Evolutionary conservation across 2,329 filamentous ascomycete genomes (phyloP), one percentile per base, ranked within the genome.

Genomic region (Decorospora gaudefroyi): DNA sequence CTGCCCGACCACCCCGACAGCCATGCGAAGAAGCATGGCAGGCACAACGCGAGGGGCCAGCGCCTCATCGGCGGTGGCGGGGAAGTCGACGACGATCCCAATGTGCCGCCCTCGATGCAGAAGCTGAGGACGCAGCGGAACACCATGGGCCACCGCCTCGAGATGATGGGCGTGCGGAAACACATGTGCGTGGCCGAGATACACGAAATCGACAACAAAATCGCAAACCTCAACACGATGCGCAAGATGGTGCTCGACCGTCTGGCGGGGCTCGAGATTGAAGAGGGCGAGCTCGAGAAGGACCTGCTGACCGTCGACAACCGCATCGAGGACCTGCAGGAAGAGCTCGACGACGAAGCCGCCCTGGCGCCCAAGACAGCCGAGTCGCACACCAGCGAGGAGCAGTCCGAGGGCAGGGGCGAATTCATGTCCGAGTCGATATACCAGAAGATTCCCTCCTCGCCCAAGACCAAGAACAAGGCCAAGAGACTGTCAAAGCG

Each of bases 161-260:
- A 97, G 65, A 88, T 96, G 82, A 84, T 97, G 74, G 82, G 86
- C 3, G 84, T 97, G 51, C 83, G 93, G 47, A 99, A 99, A 72
- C 96, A 93, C 65, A 96, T 99, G 92, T 92, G 91, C 58, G 93
- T 90, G 62, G 88, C 89, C 52, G 93, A 99, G 71, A 97, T 99
- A 47, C 84, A 85, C 48, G 93, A 99, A 65, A 96, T 99, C 49
- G 93, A 99, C 73, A 91, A 87, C 73, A 99, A 97, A 72, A 92
- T 99, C 53, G 83, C 89, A 49, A 97, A 97, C 69, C 76, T 99
- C 41, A 86, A 90, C 59, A 89, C 84, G 51, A 96, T 97, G 90
- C 86, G 93, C 55, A 87, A 86, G 65, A 95, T 96, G 49, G 87
- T 97, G 31, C 72, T 99, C 45, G 90, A 96, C 42, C 81, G 93